A percentile compares a stretch with the other conserved stretches of the same genome.
These are phyloP conservation scores for Ogataea trehalophila DNA, from an alignment of 805 yeast genomes.

Conservation along the genomic window DNA sequence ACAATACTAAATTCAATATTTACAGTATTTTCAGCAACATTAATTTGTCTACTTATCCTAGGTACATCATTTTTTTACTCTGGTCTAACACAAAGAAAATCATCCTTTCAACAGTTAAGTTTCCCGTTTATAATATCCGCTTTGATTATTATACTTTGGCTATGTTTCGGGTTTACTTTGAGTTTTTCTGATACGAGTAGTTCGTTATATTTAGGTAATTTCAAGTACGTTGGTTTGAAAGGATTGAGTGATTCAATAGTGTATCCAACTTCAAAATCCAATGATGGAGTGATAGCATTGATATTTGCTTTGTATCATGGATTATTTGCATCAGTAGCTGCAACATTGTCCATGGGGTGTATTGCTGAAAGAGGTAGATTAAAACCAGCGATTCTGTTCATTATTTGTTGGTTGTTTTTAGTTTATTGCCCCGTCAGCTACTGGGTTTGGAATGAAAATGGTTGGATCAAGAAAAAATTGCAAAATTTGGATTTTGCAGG, in stretches of 20 bases:
- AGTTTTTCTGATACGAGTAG: conserved; percentile 75
- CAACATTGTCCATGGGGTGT: conserved; percentile 82
- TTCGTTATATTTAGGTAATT: conserved; percentile 62
- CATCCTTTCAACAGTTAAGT: conserved; percentile 77
- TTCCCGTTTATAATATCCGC: conserved; percentile 60
- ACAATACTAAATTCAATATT: conserved; percentile 23
- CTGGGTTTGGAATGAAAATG: conserved; percentile 88
- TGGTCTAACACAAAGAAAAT: conserved; percentile 77
- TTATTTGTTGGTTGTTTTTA: conserved; percentile 78
- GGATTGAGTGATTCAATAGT: conserved; percentile 33
- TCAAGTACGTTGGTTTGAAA: conserved; percentile 69
- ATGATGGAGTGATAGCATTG: conserved; percentile 45
- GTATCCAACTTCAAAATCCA: conserved; percentile 6
- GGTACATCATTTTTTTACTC: conserved; percentile 84
- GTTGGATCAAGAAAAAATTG: conserved; percentile 76
- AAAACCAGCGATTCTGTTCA: conserved; percentile 70
- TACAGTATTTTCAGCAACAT: conserved; percentile 47
- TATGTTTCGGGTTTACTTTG: conserved; percentile 86
- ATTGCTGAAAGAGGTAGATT: conserved; percentile 85
- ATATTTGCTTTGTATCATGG: conserved; percentile 75
- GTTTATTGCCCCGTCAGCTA: conserved; percentile 86
- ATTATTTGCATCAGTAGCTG: conserved; percentile 77
- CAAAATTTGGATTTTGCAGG: conserved; percentile 92
- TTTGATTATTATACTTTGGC: conserved; percentile 77
- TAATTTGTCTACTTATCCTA: conserved; percentile 79